These are phyloP conservation scores for Harringtonia lauricola DNA, from an alignment of 2,329 filamentous ascomycete genomes.

Conservation along the genomic window DNA sequence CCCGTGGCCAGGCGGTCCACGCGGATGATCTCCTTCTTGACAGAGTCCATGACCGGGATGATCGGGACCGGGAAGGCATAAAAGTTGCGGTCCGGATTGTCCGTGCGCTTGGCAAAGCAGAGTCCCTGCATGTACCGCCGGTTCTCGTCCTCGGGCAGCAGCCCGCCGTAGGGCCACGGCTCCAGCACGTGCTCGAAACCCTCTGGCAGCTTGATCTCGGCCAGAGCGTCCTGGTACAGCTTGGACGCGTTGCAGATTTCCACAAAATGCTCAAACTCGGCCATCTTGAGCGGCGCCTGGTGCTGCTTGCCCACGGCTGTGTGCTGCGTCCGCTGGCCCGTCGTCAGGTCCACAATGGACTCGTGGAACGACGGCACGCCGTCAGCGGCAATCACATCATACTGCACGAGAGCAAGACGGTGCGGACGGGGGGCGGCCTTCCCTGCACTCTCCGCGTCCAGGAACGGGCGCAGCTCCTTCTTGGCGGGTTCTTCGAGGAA, in stretches of 20 bases:
- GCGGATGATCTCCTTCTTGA: constrained; percentile 29
- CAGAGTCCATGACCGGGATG: constrained; percentile 35
- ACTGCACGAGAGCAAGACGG: constrained; percentile 22
- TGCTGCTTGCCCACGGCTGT: constrained; percentile 16
- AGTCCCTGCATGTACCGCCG: neutral
- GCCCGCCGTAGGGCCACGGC: constrained; percentile 36
- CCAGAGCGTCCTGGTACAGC: constrained; percentile 35
- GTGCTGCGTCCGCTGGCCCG: neutral
- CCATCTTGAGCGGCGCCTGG: constrained; percentile 20
- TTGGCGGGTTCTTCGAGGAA: constrained; percentile 39
- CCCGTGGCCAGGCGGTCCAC: constrained; percentile 24
- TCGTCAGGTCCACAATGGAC: constrained; percentile 10
- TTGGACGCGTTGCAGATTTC: constrained; percentile 20
- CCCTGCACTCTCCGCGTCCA: constrained; percentile 28
- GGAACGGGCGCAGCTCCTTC: constrained; percentile 29
- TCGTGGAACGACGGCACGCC: constrained; percentile 6
- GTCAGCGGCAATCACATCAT: constrained; percentile 23
- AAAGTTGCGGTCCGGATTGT: constrained; percentile 38
- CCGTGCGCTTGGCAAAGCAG: constrained; percentile 19
- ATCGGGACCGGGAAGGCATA: constrained; percentile 46
- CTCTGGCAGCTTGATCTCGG: constrained; percentile 28
- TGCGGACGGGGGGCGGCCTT: constrained; percentile 14
- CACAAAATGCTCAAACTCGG: neutral
- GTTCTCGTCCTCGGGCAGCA: neutral
- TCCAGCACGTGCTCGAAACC: constrained; percentile 35